A percentile compares a stretch with the other conserved stretches of the same genome.
Conservation (phyloP, 345 rosid species). For the Mangifera indica region DNA sequence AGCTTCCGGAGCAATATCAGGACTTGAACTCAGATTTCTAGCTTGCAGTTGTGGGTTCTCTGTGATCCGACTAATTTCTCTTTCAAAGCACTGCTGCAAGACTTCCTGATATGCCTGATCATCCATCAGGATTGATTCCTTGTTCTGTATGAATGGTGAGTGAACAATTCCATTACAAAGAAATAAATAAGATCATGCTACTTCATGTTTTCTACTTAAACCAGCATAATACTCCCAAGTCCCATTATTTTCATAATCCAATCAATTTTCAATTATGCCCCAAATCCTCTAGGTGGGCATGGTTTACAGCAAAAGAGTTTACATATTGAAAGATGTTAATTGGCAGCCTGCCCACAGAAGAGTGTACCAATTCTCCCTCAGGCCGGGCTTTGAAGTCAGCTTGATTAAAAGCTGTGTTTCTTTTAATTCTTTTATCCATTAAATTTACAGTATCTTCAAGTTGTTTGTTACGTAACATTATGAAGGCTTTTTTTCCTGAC, state of each 20-base stretch:
- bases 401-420: no score
- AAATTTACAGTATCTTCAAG: no score
- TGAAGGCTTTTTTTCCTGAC: no score
- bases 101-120: slow-evolving; percentile 49
- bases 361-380: no score
- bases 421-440: no score
- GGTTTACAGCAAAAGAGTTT: neutral
- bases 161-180: neutral
- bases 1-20: neutral
- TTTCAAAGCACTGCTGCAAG: slow-evolving; percentile 26
- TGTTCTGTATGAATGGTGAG: slow-evolving; percentile 24
- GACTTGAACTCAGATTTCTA: slow-evolving; percentile 29
- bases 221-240: neutral
- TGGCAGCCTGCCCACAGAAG: no score
- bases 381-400: no score
- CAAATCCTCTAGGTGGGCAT: neutral
- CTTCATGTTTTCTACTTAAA: neutral
- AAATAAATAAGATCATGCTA: neutral
- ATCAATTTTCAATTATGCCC: neutral
- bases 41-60: slow-evolving; percentile 27
- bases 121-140: slow-evolving; percentile 30
- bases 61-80: slow-evolving; percentile 25
- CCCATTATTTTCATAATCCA: neutral
- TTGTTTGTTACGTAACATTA: no score
- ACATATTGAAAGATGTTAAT: no score